Base-by-base conservation (phyloP, 2,329 filamentous ascomycete species). In the Penicillium sp. region DNA sequence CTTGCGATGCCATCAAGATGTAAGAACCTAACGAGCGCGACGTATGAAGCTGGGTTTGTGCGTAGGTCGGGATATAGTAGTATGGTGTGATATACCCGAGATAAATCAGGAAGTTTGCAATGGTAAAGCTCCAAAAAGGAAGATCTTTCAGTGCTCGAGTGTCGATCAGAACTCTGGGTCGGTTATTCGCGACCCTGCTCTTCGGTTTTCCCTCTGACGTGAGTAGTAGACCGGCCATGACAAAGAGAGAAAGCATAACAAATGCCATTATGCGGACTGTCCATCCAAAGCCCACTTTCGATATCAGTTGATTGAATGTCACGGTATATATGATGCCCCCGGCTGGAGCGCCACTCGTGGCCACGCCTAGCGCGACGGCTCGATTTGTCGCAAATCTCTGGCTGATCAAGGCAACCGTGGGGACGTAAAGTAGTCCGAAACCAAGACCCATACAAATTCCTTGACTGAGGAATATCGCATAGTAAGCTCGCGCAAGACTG, bases 1-100 rank as follows among this genome's bases (percentile, higher is more conserved):
- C 85, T 71, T 89, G 89, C 42, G 87, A 74, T 3, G 88, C 75
- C n/a, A 88, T 79, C 12, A 89, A 75, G 11, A 88, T 71, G 67
- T 86, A 84, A 15, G 88, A 78, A 4, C 83, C 79, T 55, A 75
- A 66, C 2, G 69, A 67, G 34, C 76, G 72, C 1, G 73, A 67
- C 25, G 78, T 66, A 12, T 67, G 63, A 17, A 77, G 64, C 15
- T 64, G 65, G 17, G 65, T 64, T 45, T 75, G 65, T 14, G 69
- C 73, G 50, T 71, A 77, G 47, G 69, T 74, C 4, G 72, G 72
- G 31, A 77, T 72, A 54, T 74, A 74, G 58, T 81, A 81, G 61
- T 76, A 82, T 0, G 78, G 80, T 62, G 81, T 79, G 63, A 82
- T 81, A 47, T 82, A 72, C 6, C 77, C 79, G 69, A 77, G 78